Percentiles rank a stretch among this genome's conserved stretches.
These are phyloP conservation scores for Cicer yamashitae DNA, from an alignment of 306 rosid species.

Conservation along the genomic window DNA sequence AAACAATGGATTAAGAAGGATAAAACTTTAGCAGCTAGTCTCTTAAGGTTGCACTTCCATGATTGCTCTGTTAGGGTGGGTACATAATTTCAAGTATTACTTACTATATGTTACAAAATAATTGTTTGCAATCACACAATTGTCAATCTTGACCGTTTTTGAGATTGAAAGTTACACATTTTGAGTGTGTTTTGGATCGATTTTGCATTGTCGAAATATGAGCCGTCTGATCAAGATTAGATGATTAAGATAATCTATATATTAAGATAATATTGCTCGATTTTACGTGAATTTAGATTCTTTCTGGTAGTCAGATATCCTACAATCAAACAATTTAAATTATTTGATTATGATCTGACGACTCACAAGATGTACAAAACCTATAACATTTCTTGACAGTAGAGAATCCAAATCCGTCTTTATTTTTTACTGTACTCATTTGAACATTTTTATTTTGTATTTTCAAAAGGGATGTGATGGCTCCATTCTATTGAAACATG, in stretches of 20 bases:
- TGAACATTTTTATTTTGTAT: background rate
- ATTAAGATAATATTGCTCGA: background rate
- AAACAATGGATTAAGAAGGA: conserved; percentile 64
- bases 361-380: background rate
- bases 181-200: background rate
- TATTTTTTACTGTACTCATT: background rate
- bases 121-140: background rate
- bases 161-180: too few relatives aligned
- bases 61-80: conserved; percentile 85
- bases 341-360: background rate
- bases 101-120: background rate
- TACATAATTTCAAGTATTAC: conserved; percentile 15
- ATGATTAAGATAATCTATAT: background rate
- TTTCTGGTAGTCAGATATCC: background rate
- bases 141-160: too few relatives aligned
- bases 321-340: background rate
- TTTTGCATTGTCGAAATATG: background rate
- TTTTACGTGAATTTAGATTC: background rate
- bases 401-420: background rate
- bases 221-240: background rate
- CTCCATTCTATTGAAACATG: conserved; percentile 71
- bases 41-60: conserved; percentile 84
- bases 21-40: conserved; percentile 64
- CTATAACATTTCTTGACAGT: too few relatives aligned
- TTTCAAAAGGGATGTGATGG: conserved; percentile 76